A percentile compares a stretch with the other conserved stretches of the same genome.
phyloP scores from a whole-genome alignment of 306 rosid species.

The Dalbergia oliveri region DNA sequence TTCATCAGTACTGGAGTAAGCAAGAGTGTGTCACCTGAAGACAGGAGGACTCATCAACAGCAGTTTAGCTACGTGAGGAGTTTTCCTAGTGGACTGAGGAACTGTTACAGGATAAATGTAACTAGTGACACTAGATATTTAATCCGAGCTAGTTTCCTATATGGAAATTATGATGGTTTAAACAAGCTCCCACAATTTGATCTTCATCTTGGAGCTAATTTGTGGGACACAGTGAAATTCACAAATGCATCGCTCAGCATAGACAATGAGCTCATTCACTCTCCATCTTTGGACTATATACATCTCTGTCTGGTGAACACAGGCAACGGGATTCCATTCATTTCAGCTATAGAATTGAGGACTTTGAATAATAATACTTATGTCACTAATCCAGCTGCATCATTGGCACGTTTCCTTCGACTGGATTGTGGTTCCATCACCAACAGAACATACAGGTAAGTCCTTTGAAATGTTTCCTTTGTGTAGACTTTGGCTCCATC shows the following conservation, averaged over 20 bases:
- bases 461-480: not conserved
- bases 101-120: constrained; percentile 58
- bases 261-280: constrained; percentile 44
- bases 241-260: not conserved
- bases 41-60: not conserved
- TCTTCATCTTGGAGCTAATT: constrained; percentile 53
- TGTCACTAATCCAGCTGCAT: constrained; percentile 16
- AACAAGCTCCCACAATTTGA: constrained; percentile 49
- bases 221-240: constrained; percentile 49
- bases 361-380: constrained; percentile 42
- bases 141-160: constrained; percentile 41
- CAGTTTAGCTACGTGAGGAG: constrained; percentile 47
- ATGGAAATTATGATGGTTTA: constrained; percentile 58
- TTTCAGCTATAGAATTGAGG: constrained; percentile 59
- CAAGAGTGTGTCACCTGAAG: not conserved
- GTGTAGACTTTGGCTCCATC: not conserved
- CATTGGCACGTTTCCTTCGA: not conserved
- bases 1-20: constrained; percentile 51
- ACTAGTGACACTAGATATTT: constrained; percentile 44
- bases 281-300: constrained; percentile 42
- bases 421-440: constrained; percentile 44
- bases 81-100: constrained; percentile 59
- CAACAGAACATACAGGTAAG: constrained; percentile 24
- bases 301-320: constrained; percentile 49
- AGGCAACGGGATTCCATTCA: constrained; percentile 54